Conservation (phyloP, 2,329 filamentous ascomycete species). For the Bipolaris gigantea region DNA sequence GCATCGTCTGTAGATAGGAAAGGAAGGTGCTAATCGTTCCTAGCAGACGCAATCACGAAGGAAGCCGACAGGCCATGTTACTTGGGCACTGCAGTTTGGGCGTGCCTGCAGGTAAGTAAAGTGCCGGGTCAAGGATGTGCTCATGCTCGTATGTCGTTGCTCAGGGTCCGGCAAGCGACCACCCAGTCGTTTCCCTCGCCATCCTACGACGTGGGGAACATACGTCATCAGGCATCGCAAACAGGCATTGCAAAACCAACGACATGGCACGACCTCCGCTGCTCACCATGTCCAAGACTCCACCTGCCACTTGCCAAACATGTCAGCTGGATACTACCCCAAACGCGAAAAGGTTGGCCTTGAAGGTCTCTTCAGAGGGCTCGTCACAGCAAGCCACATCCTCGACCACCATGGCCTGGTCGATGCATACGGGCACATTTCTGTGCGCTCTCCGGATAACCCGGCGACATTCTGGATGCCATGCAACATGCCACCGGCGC, state of each 20-base stretch:
- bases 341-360: conserved; percentile 44
- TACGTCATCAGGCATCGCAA: too few species aligned
- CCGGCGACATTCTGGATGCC: conserved; percentile 52
- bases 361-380: conserved; percentile 42
- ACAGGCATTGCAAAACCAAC: too few species aligned
- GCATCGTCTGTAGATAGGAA: not conserved
- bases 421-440: conserved; percentile 60
- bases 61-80: not conserved
- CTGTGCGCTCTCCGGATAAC: conserved; percentile 54
- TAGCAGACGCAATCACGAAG: not conserved
- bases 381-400: conserved; percentile 56
- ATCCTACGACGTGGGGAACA: too few species aligned
- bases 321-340: conserved; percentile 44
- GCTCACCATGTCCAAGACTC: too few species aligned
- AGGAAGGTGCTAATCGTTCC: not conserved
- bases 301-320: conserved; percentile 9
- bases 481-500: conserved; percentile 48
- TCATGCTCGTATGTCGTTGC: too few species aligned
- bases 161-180: too few species aligned
- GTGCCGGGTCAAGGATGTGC: too few species aligned
- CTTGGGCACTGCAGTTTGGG: not conserved
- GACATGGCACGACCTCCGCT: too few species aligned
- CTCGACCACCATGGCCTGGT: conserved; percentile 56
- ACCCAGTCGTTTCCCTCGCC: too few species aligned
- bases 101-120: too few species aligned